phyloP scores from a whole-genome alignment of 345 rosid species.

The Pugionium cornutum region DNA sequence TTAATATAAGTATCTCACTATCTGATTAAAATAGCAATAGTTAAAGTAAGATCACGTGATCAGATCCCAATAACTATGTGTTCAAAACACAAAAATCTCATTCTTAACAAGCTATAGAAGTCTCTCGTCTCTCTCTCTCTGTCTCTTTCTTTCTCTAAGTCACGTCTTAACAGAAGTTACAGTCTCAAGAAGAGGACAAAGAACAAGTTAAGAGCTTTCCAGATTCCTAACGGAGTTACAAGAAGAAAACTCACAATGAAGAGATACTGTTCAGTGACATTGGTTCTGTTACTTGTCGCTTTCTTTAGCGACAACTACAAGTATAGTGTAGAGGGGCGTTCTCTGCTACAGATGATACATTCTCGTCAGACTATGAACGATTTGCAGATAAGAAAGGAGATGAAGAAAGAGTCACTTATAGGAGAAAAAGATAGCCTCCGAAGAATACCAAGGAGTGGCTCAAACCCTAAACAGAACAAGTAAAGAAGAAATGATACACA shows the following conservation, averaged over 20 bases:
- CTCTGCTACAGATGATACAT: too few species aligned
- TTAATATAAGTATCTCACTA: constrained; percentile 27
- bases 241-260: background rate
- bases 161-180: constrained; percentile 14
- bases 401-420: too few species aligned
- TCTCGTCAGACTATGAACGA: too few species aligned
- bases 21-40: constrained; percentile 15
- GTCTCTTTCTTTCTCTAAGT: constrained; percentile 24
- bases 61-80: constrained; percentile 36
- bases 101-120: constrained; percentile 12
- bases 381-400: too few species aligned
- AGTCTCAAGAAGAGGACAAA: constrained; percentile 12
- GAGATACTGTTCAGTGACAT: too few species aligned
- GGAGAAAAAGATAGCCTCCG: constrained; percentile 31
- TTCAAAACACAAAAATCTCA: background rate
- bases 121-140: too few species aligned
- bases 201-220: constrained; percentile 9
- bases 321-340: too few species aligned
- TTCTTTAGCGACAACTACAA: too few species aligned
- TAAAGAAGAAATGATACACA: too few species aligned
- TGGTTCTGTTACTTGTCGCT: too few species aligned
- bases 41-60: constrained; percentile 37
- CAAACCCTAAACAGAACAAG: too few species aligned
- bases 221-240: background rate
- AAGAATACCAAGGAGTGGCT: constrained; percentile 37